These are phyloP conservation scores for Speleostelium caveatum DNA, from an alignment of 78 protist species.

Conservation along the genomic window DNA sequence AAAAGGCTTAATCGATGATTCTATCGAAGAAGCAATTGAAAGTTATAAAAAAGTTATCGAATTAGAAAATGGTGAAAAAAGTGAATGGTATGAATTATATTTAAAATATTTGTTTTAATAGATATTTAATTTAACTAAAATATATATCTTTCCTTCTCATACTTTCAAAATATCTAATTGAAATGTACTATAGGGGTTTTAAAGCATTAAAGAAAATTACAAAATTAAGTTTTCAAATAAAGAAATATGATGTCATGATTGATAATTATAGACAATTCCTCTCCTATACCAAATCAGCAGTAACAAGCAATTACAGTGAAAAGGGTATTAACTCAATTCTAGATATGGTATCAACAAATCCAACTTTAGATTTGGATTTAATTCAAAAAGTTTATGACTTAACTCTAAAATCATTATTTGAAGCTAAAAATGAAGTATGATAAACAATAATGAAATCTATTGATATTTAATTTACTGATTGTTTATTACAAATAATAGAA, in stretches of 20 bases:
- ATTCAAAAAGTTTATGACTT: conserved; percentile 75
- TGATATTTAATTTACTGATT: background rate
- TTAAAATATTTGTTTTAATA: background rate
- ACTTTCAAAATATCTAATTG: background rate
- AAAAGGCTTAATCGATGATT: conserved; percentile 83
- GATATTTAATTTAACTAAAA: background rate
- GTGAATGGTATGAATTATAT: conserved; percentile 66
- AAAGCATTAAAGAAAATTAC: conserved; percentile 84
- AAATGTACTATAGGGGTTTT: conserved; percentile 66
- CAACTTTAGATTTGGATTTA: conserved; percentile 36
- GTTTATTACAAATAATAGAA: conserved; percentile 15
- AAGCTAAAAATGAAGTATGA: conserved; percentile 79
- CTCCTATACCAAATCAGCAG: conserved; percentile 80
- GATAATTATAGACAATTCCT: conserved; percentile 65
- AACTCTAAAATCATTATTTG: conserved; percentile 62
- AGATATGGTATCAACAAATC: conserved; percentile 62
- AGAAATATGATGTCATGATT: conserved; percentile 48
- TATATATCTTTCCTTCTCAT: background rate
- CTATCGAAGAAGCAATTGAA: conserved; percentile 67
- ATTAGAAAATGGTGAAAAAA: conserved; percentile 79
- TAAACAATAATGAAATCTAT: background rate
- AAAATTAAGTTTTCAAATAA: conserved; percentile 58
- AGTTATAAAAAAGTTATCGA: conserved; percentile 76
- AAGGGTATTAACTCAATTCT: conserved; percentile 81
- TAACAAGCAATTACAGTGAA: conserved; percentile 72